These are phyloP conservation scores for Biscutella auriculata DNA, from an alignment of 441 rosid genomes.

Conservation along the genomic window DNA sequence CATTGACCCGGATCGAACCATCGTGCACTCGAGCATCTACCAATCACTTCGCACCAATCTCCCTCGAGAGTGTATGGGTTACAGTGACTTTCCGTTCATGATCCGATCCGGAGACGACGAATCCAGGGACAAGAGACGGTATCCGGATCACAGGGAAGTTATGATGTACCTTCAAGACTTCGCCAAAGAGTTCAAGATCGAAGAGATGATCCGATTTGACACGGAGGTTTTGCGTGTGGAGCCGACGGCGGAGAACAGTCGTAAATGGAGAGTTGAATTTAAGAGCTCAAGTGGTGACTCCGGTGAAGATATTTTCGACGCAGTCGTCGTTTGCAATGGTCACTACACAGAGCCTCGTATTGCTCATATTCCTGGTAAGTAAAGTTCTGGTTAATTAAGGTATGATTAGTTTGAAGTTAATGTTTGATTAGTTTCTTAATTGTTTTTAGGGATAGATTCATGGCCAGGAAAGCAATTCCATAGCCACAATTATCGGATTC, in stretches of 20 bases:
- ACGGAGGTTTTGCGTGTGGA: constrained; percentile 40
- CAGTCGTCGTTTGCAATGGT: constrained; percentile 78
- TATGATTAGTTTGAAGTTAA: too few relatives aligned
- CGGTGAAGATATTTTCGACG: constrained; percentile 32
- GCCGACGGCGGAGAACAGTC: constrained; percentile 15
- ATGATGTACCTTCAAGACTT: constrained; percentile 47
- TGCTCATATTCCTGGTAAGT: constrained; percentile 52
- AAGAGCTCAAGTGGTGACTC: too few relatives aligned
- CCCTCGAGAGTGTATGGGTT: constrained; percentile 68
- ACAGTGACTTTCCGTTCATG: constrained; percentile 55
- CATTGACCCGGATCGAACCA: constrained; percentile 19
- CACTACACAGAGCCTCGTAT: constrained; percentile 63
- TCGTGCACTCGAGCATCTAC: constrained; percentile 52
- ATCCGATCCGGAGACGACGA: constrained; percentile 1
- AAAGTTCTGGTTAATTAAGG: too few relatives aligned
- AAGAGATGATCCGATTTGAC: constrained; percentile 52
- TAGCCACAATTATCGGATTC: constrained; percentile 74
- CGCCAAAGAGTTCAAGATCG: constrained; percentile 43
- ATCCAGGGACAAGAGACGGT: constrained; percentile 49
- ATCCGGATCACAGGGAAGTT: constrained; percentile 69
- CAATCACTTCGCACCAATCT: constrained; percentile 65
- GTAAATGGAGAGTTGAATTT: constrained; percentile 41
- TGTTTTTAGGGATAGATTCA: constrained; percentile 39
- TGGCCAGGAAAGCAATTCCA: constrained; percentile 95
- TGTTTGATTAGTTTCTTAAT: too few relatives aligned